Percentiles rank a stretch among this genome's conserved stretches.
Conservation (phyloP, 306 rosid genomes). For the Acacia confusa region DNA sequence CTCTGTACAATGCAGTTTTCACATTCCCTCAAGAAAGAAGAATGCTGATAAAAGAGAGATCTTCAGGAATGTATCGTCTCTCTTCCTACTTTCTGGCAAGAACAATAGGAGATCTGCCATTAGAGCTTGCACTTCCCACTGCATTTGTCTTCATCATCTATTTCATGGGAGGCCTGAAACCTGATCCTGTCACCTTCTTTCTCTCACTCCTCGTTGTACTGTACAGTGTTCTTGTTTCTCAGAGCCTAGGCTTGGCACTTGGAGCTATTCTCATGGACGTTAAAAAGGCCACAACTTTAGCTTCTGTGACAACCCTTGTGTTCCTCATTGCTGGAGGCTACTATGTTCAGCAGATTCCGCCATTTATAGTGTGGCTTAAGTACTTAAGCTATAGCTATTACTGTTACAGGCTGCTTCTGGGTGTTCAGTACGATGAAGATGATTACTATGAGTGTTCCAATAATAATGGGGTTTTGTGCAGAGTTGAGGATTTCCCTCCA, state of each 20-base stretch:
- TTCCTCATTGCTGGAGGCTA: constrained; percentile 89
- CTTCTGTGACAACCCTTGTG: constrained; percentile 81
- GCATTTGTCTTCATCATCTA: constrained; percentile 71
- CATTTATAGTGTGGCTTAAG: constrained; percentile 77
- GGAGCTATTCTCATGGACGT: constrained; percentile 87
- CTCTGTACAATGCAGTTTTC: constrained; percentile 87
- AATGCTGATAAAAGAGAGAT: constrained; percentile 73
- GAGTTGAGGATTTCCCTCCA: constrained; percentile 59
- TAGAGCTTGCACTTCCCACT: constrained; percentile 84
- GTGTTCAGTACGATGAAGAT: constrained; percentile 65
- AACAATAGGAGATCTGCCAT: constrained; percentile 75
- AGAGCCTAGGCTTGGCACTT: constrained; percentile 76
- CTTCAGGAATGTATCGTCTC: constrained; percentile 81
- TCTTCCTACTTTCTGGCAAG: constrained; percentile 80
- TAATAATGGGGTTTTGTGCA: constrained; percentile 53
- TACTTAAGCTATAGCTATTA: constrained; percentile 82
- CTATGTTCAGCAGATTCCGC: constrained; percentile 75
- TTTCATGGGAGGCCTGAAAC: constrained; percentile 86
- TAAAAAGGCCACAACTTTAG: constrained; percentile 77
- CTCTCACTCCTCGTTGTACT: constrained; percentile 72
- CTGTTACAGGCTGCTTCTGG: constrained; percentile 77
- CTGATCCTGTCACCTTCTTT: constrained; percentile 63
- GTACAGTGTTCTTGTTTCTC: constrained; percentile 80
- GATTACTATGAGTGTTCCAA: constrained; percentile 74
- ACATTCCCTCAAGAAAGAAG: constrained; percentile 85